These are phyloP conservation scores for Exidia glandulosa DNA, from an alignment of 768 basidiomycete species.

Conservation along the genomic window DNA sequence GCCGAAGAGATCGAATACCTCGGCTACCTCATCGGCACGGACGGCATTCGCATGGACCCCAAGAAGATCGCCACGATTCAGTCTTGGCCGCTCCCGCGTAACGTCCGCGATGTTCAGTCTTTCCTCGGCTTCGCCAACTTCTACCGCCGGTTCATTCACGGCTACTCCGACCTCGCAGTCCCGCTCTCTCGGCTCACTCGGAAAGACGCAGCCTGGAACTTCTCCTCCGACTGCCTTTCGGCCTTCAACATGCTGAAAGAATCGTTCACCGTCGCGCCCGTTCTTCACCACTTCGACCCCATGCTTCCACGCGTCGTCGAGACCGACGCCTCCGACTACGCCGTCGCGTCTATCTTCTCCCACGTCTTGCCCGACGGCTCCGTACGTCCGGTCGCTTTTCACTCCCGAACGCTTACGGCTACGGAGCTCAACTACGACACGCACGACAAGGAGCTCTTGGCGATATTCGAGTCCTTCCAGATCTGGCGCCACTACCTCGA, in stretches of 20 bases:
- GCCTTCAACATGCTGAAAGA: conserved; percentile 22
- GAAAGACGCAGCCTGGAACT: conserved; percentile 14
- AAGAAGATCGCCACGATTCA: conserved; percentile 28
- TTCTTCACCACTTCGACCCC: conserved; percentile 25
- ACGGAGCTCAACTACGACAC: conserved; percentile 38
- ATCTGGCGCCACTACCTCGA: conserved; percentile 23
- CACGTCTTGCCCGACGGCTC: conserved; percentile 5
- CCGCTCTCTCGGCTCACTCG: conserved; percentile 19
- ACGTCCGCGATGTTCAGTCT: conserved; percentile 20
- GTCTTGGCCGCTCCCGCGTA: conserved; percentile 26
- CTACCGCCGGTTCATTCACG: conserved; percentile 20
- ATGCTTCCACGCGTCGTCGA: conserved; percentile 6
- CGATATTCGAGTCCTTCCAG: conserved; percentile 25
- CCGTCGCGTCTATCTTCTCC: conserved; percentile 12
- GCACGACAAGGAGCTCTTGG: conserved; percentile 41
- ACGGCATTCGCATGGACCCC: conserved; percentile 26
- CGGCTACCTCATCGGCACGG: conserved; percentile 25
- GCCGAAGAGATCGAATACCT: conserved; percentile 29
- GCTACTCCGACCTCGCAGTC: conserved; percentile 24
- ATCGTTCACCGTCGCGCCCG: conserved; percentile 19
- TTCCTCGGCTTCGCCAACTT: conserved; percentile 24
- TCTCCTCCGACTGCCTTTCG: conserved; percentile 3
- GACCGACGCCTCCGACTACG: conserved; percentile 22
- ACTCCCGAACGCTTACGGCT: conserved; percentile 19
- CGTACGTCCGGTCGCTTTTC: conserved; percentile 29